Evolutionary conservation across 148 eudicot genomes (phyloP).

Genomic region (Polygonum maritimum): DNA sequence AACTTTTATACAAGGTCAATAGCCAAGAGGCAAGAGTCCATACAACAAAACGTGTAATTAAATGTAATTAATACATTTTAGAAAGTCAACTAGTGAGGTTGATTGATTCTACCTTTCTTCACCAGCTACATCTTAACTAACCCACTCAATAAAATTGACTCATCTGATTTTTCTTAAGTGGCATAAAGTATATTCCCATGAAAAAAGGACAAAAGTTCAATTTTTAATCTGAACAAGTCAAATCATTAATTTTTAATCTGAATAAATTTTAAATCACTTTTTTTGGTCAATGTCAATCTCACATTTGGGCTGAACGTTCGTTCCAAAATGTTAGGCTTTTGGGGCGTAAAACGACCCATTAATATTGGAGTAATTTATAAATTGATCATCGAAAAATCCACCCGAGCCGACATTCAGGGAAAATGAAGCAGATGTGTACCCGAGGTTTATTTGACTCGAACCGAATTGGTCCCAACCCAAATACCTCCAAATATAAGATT

Average conservation of each 20-base stretch:
- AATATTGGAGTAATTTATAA: neutral
- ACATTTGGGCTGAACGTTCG: neutral
- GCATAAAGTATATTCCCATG: neutral
- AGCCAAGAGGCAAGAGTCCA: neutral
- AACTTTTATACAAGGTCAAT: neutral
- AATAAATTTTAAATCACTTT: too few relatives aligned
- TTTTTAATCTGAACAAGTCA: too few relatives aligned
- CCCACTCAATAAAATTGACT: neutral
- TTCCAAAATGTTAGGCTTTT: neutral
- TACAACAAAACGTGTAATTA: neutral
- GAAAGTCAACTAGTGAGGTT: neutral
- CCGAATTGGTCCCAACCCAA: too few relatives aligned
- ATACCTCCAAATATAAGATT: too few relatives aligned
- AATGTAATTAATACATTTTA: neutral
- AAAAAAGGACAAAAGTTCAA: too few relatives aligned
- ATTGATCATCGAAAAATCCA: too few relatives aligned
- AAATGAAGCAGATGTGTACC: too few relatives aligned
- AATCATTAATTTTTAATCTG: too few relatives aligned
- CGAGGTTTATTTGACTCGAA: too few relatives aligned
- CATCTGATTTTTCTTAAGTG: neutral
- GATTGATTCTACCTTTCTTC: neutral
- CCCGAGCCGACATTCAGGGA: too few relatives aligned
- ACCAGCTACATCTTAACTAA: constrained; percentile 1
- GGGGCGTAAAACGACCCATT: neutral
- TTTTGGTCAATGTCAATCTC: neutral